A percentile compares a stretch with the other conserved stretches of the same genome.
phyloP scores from a whole-genome alignment of 805 yeast species.

The Zygoascus ofunaensis region DNA sequence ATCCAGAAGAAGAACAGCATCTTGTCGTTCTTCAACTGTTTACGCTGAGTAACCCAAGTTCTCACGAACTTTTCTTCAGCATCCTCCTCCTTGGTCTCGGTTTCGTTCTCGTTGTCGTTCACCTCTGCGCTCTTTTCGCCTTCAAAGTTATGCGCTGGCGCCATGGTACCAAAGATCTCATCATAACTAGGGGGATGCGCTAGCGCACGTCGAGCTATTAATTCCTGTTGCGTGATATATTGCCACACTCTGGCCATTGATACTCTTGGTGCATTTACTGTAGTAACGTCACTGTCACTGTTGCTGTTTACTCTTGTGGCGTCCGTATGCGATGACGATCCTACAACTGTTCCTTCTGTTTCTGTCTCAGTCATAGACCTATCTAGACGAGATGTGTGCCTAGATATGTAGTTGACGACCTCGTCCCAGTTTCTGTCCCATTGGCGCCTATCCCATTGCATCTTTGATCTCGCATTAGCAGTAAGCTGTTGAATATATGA shows the following conservation, averaged over 20 bases:
- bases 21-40: slow-evolving; percentile 56
- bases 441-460: slow-evolving; percentile 9
- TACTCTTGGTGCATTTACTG: slow-evolving; percentile 5
- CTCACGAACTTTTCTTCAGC: slow-evolving; percentile 20
- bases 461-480: slow-evolving; percentile 12
- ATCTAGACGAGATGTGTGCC: background rate
- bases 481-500: slow-evolving; percentile 12
- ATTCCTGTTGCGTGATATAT: slow-evolving; percentile 11
- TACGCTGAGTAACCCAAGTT: slow-evolving; percentile 33
- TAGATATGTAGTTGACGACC: slow-evolving; percentile 12
- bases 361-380: background rate
- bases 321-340: background rate
- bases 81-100: slow-evolving; percentile 3
- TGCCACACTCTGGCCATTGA: slow-evolving; percentile 13
- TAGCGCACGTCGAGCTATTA: background rate
- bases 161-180: slow-evolving; percentile 14
- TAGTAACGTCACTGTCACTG: slow-evolving; percentile 17
- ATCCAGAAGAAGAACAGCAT: slow-evolving; percentile 88
- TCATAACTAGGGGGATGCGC: slow-evolving; percentile 21
- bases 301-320: background rate
- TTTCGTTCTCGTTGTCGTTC: background rate
- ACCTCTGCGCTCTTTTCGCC: background rate
- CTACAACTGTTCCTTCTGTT: background rate
- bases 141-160: background rate
- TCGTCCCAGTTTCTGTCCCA: slow-evolving; percentile 16